A percentile compares a stretch with the other conserved stretches of the same genome.
phyloP scores from a whole-genome alignment of 1,284 basidiomycete species.

The Ganoderma resinaceum region DNA sequence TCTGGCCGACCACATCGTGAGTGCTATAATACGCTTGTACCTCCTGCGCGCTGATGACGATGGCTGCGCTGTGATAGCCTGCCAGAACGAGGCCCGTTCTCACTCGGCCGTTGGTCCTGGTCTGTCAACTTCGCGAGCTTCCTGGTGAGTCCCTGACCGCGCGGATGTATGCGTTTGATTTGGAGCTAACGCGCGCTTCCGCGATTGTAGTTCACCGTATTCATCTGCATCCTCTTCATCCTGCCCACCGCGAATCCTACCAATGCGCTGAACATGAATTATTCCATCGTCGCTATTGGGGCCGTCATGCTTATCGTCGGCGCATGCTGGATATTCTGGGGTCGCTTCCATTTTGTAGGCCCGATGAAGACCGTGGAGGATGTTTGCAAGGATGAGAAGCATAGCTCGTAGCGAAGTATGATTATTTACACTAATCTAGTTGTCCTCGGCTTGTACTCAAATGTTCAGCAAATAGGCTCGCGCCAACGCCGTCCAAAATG shows the following conservation, averaged over 20 bases:
- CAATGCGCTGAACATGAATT: conserved; percentile 69
- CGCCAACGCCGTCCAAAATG: no score
- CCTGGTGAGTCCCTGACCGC: conserved; percentile 42
- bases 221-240: conserved; percentile 64
- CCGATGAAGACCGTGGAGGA: conserved; percentile 39
- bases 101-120: conserved; percentile 61
- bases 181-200: neutral
- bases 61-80: conserved; percentile 32
- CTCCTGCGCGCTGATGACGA: neutral
- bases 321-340: conserved; percentile 51
- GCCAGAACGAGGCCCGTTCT: conserved; percentile 57
- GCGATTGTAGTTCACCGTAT: conserved; percentile 53
- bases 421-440: neutral
- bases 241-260: conserved; percentile 68
- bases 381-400: neutral
- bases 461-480: no score
- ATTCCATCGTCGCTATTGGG: conserved; percentile 60
- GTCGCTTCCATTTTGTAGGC: conserved; percentile 40
- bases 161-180: neutral
- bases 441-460: no score
- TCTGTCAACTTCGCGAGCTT: conserved; percentile 55
- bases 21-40: conserved; percentile 35
- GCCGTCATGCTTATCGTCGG: conserved; percentile 50
- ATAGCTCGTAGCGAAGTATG: neutral
- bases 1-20: conserved; percentile 55